Conservation (phyloP, 2,329 filamentous ascomycete genomes). For the Periconia macrospinosa region DNA sequence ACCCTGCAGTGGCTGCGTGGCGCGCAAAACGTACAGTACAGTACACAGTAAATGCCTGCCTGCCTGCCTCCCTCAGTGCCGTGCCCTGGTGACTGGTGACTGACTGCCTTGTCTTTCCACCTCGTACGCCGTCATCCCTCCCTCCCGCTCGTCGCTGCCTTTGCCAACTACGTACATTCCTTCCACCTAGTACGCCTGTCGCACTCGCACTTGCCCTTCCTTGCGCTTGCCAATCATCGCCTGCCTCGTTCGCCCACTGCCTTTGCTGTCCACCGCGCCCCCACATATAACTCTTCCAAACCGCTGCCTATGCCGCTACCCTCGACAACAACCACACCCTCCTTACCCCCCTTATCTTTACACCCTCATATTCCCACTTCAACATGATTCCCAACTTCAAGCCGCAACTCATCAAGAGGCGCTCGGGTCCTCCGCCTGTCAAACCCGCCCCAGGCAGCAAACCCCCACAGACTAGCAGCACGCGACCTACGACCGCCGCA, state of each 20-base stretch:
- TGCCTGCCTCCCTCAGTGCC: no score
- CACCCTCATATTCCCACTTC: neutral
- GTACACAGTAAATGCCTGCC: neutral
- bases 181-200: neutral
- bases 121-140: neutral
- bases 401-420: conserved; percentile 31
- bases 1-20: neutral
- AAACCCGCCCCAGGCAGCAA: conserved; percentile 15
- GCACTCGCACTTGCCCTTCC: no score
- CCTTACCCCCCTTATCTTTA: neutral
- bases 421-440: conserved; percentile 22
- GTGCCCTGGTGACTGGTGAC: no score
- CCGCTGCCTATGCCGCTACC: neutral
- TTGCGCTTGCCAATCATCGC: neutral
- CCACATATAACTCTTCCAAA: neutral
- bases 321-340: neutral
- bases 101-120: no score
- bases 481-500: conserved; percentile 10
- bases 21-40: neutral
- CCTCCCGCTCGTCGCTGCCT: neutral
- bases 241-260: neutral
- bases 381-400: conserved; percentile 30
- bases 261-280: neutral
- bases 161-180: neutral
- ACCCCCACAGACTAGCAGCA: conserved; percentile 10